Conservation (phyloP, 345 rosid genomes). For the Cardiospermum halicacabum region DNA sequence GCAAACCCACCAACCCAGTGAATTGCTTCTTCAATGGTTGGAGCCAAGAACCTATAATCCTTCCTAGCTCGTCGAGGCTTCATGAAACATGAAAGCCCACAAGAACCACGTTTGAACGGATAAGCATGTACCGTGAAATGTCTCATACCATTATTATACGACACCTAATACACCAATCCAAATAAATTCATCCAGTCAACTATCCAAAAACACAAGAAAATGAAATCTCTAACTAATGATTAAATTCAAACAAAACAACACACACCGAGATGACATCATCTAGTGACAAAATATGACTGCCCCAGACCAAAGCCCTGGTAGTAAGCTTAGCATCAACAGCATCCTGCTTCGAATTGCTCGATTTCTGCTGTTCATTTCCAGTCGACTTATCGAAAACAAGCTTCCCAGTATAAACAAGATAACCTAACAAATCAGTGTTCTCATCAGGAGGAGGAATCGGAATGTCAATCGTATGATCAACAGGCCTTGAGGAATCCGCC, state of each 20-base stretch:
- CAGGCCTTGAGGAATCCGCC: conserved; percentile 41
- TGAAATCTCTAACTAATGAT: no score
- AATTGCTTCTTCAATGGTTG: conserved; percentile 78
- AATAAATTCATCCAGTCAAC: no score
- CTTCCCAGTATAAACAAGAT: conserved; percentile 65
- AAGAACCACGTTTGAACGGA: conserved; percentile 58
- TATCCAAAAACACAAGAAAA: no score
- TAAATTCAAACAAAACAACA: background rate
- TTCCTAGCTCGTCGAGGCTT: conserved; percentile 74
- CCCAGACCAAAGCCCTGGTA: conserved; percentile 82
- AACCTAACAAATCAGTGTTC: conserved; percentile 81
- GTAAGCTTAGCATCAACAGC: conserved; percentile 76
- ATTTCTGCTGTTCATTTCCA: no score
- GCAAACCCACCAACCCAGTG: conserved; percentile 99
- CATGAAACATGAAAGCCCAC: conserved; percentile 68
- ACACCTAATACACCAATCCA: conserved; percentile 39
- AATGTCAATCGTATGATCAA: conserved; percentile 69
- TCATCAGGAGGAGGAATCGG: conserved; percentile 60
- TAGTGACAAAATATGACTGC: conserved; percentile 64
- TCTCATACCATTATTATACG: conserved; percentile 78
- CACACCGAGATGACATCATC: conserved; percentile 77
- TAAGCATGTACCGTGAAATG: conserved; percentile 90
- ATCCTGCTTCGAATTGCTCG: conserved; percentile 31
- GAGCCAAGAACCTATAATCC: conserved; percentile 76
- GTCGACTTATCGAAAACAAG: conserved; percentile 68